phyloP scores from a whole-genome alignment of 2,329 filamentous ascomycete genomes.

The Zasmidium citrigriseum region DNA sequence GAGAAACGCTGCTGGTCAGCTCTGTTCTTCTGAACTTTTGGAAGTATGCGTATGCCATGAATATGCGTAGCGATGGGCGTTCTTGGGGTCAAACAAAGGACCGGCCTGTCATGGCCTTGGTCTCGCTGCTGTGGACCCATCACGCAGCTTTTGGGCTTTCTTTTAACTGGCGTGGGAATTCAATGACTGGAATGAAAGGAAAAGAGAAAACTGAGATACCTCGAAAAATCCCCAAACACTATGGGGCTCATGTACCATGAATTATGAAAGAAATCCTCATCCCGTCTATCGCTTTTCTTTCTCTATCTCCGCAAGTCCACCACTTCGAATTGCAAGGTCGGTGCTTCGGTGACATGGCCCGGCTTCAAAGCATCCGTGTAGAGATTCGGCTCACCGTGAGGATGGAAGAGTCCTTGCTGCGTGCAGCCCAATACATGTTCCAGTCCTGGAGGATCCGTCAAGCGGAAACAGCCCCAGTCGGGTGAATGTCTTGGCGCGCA shows the following conservation, averaged over 20 bases:
- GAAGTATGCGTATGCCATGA: not conserved
- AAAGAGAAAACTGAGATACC: not conserved
- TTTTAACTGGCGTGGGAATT: not conserved
- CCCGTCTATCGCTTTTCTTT: not conserved
- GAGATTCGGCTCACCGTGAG: constrained; percentile 67
- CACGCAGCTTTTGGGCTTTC: not conserved
- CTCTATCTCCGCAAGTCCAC: constrained; percentile 62
- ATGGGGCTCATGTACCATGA: no score
- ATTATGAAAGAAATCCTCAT: not conserved
- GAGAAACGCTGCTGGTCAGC: not conserved
- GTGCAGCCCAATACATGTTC: constrained; percentile 79
- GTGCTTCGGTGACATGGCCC: constrained; percentile 60
- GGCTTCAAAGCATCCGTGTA: constrained; percentile 70
- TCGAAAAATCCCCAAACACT: not conserved
- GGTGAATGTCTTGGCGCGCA: constrained; percentile 82
- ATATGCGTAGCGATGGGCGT: not conserved
- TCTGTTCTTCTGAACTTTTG: not conserved
- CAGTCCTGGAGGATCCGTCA: constrained; percentile 90
- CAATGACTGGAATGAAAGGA: not conserved
- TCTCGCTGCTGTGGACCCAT: not conserved
- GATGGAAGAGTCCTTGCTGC: constrained; percentile 81
- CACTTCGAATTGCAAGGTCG: constrained; percentile 62
- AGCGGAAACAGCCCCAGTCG: constrained; percentile 83
- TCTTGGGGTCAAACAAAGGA: not conserved
- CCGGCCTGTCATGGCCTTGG: not conserved